Percentiles rank a stretch among this genome's conserved stretches.
phyloP scores from a whole-genome alignment of 2,329 filamentous ascomycete species.

The Microascus cirrosus region DNA sequence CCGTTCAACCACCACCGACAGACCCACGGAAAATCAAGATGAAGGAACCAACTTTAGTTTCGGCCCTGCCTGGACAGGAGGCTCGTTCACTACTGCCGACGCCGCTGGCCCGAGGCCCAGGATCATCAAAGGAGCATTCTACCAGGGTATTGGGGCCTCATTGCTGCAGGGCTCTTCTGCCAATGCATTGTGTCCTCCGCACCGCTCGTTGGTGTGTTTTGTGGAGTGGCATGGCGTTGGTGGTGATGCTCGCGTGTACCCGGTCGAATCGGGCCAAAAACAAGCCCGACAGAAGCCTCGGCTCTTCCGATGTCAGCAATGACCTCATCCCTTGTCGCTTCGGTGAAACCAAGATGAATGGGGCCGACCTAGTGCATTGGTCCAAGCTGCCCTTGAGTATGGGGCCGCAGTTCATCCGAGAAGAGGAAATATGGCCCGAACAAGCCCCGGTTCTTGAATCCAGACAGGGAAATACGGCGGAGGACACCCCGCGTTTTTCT shows the following conservation, averaged over 20 bases:
- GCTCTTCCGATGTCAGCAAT: not conserved
- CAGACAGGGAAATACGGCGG: not conserved
- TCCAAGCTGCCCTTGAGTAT: not conserved
- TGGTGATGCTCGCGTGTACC: not conserved
- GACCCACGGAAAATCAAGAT: not conserved
- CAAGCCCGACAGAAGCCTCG: not conserved
- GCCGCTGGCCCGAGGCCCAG: not conserved
- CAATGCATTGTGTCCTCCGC: not conserved
- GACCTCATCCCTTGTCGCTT: not conserved
- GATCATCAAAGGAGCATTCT: not conserved
- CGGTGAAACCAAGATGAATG: not conserved
- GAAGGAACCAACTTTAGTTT: not conserved
- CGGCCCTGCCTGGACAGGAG: too few species aligned
- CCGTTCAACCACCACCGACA: not conserved
- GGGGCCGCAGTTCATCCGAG: not conserved
- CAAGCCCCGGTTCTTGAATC: not conserved
- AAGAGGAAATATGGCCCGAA: too few species aligned
- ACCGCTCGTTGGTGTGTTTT: too few species aligned
- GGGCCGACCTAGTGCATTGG: not conserved
- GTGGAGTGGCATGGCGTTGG: too few species aligned
- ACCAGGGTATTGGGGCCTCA: not conserved
- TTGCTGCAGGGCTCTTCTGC: not conserved
- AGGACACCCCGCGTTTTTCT: not conserved
- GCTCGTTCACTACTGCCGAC: not conserved
- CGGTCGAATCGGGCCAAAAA: not conserved